Evolutionary conservation across 2,329 filamentous ascomycete genomes (phyloP).

Genomic region (Zasmidium citrigriseum): DNA sequence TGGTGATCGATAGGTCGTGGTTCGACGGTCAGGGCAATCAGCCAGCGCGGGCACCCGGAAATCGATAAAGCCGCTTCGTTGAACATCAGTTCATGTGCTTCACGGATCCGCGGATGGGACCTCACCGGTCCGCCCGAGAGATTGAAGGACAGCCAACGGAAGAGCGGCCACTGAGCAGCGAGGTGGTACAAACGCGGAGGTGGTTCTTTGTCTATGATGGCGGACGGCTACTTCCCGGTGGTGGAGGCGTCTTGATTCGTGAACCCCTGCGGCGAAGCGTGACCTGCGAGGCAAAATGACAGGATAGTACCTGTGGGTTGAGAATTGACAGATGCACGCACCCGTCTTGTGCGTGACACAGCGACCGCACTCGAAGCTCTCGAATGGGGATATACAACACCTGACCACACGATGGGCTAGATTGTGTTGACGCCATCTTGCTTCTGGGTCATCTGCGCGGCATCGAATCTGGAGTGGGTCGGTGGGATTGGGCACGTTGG

Average conservation of each 20-base stretch:
- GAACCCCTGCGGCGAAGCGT: conserved; percentile 2
- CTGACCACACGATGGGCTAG: not conserved
- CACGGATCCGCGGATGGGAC: not conserved
- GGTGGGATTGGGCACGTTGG: not conserved
- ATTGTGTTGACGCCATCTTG: not conserved
- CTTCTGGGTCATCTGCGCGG: not conserved
- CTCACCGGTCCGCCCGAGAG: not conserved
- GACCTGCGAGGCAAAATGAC: not conserved
- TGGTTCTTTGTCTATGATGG: conserved; percentile 1
- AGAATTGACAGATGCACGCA: not conserved
- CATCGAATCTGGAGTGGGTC: not conserved
- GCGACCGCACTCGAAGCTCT: no score
- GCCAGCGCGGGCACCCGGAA: not conserved
- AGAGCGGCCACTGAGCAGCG: not conserved
- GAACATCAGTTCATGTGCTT: conserved; percentile 1
- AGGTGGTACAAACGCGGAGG: not conserved
- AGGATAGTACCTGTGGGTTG: not conserved
- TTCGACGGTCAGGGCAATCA: not conserved
- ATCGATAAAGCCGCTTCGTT: not conserved
- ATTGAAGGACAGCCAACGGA: conserved; percentile 1
- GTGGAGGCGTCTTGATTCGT: not conserved
- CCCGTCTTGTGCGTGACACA: not conserved
- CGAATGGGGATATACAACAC: not conserved
- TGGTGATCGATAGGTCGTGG: not conserved
- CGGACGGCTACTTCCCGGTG: not conserved